These are phyloP conservation scores for Candida ipomoeae DNA, from an alignment of 805 yeast species.

Conservation along the genomic window DNA sequence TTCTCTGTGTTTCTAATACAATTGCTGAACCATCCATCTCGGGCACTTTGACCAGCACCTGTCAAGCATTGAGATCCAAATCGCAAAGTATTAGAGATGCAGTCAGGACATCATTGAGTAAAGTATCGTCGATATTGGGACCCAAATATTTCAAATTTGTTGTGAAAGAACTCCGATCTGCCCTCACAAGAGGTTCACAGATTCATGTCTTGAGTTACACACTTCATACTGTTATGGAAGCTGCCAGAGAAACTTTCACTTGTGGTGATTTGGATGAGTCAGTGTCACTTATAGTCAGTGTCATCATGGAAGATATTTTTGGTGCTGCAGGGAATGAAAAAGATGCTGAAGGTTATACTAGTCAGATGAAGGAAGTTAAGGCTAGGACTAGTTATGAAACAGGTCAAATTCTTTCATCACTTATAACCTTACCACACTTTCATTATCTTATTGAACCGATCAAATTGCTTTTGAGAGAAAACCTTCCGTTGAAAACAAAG, in stretches of 20 bases:
- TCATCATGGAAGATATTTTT: conserved; percentile 88
- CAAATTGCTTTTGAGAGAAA: conserved; percentile 55
- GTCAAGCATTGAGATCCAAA: conserved; percentile 82
- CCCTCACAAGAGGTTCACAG: conserved; percentile 86
- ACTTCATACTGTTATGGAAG: conserved; percentile 65
- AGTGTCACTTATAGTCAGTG: conserved; percentile 54
- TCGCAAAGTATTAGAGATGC: conserved; percentile 87
- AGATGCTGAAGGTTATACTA: conserved; percentile 86
- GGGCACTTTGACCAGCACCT: conserved; percentile 76
- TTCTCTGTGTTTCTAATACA: conserved; percentile 58
- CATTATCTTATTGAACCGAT: conserved; percentile 63
- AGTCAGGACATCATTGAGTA: conserved; percentile 69
- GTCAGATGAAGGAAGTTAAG: conserved; percentile 86
- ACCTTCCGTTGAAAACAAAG: conserved; percentile 63
- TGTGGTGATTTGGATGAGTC: conserved; percentile 77
- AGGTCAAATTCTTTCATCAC: conserved; percentile 69
- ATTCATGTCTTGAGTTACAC: conserved; percentile 89
- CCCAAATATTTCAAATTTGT: conserved; percentile 69
- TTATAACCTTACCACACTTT: conserved; percentile 57
- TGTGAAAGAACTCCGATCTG: conserved; percentile 70
- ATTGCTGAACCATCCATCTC: conserved; percentile 62
- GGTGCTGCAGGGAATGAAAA: conserved; percentile 92
- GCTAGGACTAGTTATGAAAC: conserved; percentile 84
- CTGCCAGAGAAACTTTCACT: conserved; percentile 41
- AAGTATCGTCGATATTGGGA: conserved; percentile 63